Evolutionary conservation across 2,329 filamentous ascomycete genomes (phyloP), one percentile per base, ranked within the genome.

Genomic region (Xylariaceae sp.): DNA sequence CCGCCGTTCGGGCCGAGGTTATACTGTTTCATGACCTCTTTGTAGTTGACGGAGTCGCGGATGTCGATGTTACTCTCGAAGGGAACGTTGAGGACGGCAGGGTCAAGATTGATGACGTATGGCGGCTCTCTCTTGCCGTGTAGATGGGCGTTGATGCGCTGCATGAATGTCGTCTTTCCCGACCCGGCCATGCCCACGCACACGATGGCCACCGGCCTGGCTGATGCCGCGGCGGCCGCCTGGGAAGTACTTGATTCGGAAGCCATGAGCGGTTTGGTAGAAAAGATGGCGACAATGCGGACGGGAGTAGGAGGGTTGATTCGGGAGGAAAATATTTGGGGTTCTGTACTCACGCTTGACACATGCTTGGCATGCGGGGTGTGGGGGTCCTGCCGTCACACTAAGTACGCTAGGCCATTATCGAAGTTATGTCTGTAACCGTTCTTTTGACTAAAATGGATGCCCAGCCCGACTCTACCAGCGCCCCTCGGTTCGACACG

Each of bases 111-210:
- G 69, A 99, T 85, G 56, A 97, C 91, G 71, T 99, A 99, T 3
- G 95, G 94, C 1, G 90, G 85, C 19, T 86, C 81, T 55, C 86
- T 83, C 66, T 91, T 81, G 4, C 81, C 81, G 69, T 97, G 92
- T 3, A 99, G 85, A 70, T 99, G 82, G 0, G 92, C 87, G 71
- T 96, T 96, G 67, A 99, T 94, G 67, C 94, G 85, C 71, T 97
- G 92, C 92, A 99, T 97, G 70, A 99, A 99, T 0, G 95, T 99
- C n/a, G 94, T 99, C 78, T 99, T 99, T 67, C 94, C 94, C 12
- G 91, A 95, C 65, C 94, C 92, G 66, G 94, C 94, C 92, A 97
- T 97, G 77, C 94, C 94, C 47, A 99, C 86, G 72, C 91, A 96
- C 66, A 97, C 91, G 57, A 99, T 86, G 58, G 89, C 83, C 45